Evolutionary conservation across 768 basidiomycete species (phyloP), one percentile per base, ranked within the genome.

Genomic region (Lactarius akahatsu): DNA sequence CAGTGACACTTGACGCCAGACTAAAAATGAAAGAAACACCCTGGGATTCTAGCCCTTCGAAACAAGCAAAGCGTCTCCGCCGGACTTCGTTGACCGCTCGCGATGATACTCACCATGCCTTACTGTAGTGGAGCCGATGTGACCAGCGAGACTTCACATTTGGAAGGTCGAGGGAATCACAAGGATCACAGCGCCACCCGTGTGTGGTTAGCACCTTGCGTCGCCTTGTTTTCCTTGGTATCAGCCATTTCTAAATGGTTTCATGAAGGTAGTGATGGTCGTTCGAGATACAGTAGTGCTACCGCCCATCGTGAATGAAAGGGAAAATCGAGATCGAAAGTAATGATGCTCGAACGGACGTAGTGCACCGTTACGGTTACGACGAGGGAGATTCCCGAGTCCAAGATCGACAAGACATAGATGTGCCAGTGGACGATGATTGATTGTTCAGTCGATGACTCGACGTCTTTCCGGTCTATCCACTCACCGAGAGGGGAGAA

Each of bases 61-160:
- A 23, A n/a, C 50, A 15, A 52, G 13, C 23, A 52, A 13, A 9
- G 47, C 23, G 11, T 16, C 23, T 26, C 50, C 5, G 40, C 16
- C 40, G n/a, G 45, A n/a, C 45, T 23, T 11, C 20, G n/a, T 47
- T n/a, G 20, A 47, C 10, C n/a, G 45, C 45, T n/a, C n/a, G 10
- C 13, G 3, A 47, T 20, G 8, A n/a, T 20, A 59, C 58, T 55
- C 58, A 55, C 58, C 58, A 59, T 64, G 13, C 63, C 57, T 59
- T 59, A 54, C 36, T 10, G 34, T 36, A 18, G 34, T 36, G 16
- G 28, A 32, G 55, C 60, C 34, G 28, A n/a, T 26, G 65, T 20
- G 56, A 40, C 47, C 41, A 32, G 32, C 7, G 47, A 5, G 23
- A 52, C 50, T 52, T 52, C 50, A 52, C 50, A 52, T 52, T 6